Evolutionary conservation across 306 rosid genomes (phyloP).

Genomic region (Begonia fuchsioides): DNA sequence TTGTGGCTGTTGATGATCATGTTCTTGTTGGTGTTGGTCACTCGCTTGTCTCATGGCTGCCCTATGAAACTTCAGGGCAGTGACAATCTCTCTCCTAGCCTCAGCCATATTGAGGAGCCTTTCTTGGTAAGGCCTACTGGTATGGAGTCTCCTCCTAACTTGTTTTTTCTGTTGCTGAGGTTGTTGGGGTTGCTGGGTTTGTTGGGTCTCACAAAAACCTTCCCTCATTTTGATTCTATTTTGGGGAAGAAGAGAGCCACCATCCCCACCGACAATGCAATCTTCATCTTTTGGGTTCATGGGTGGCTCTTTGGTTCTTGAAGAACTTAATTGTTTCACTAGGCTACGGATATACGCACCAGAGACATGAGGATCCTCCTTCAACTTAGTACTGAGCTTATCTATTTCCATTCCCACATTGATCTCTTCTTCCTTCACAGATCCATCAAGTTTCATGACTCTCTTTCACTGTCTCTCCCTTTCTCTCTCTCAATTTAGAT

Average conservation of each 20-base stretch:
- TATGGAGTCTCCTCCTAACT: slow-evolving; percentile 74
- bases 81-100: slow-evolving; percentile 78
- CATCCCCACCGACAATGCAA: slow-evolving; percentile 13
- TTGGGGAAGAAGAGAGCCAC: slow-evolving; percentile 2
- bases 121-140: slow-evolving; percentile 71
- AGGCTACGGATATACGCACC: slow-evolving; percentile 53
- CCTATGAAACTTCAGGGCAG: slow-evolving; percentile 82
- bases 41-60: slow-evolving; percentile 75
- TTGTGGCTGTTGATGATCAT: slow-evolving; percentile 20
- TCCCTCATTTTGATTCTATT: slow-evolving; percentile 17
- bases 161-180: slow-evolving; percentile 56
- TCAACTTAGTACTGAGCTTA: slow-evolving; percentile 15
- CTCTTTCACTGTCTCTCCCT: not conserved
- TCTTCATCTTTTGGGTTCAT: slow-evolving; percentile 17
- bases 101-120: slow-evolving; percentile 86
- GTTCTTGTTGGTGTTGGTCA: slow-evolving; percentile 31
- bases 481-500: slow-evolving; percentile 9
- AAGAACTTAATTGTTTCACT: slow-evolving; percentile 51
- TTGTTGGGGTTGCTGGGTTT: slow-evolving; percentile 10
- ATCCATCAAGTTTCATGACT: slow-evolving; percentile 23
- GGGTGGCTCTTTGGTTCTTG: slow-evolving; percentile 41
- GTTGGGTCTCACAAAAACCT: slow-evolving; percentile 19
- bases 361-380: slow-evolving; percentile 42
- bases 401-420: slow-evolving; percentile 33
- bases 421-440: slow-evolving; percentile 16